Evolutionary conservation across 148 eudicot species (phyloP), one percentile per base, ranked within the genome.

Genomic region (Bassia scoparia): DNA sequence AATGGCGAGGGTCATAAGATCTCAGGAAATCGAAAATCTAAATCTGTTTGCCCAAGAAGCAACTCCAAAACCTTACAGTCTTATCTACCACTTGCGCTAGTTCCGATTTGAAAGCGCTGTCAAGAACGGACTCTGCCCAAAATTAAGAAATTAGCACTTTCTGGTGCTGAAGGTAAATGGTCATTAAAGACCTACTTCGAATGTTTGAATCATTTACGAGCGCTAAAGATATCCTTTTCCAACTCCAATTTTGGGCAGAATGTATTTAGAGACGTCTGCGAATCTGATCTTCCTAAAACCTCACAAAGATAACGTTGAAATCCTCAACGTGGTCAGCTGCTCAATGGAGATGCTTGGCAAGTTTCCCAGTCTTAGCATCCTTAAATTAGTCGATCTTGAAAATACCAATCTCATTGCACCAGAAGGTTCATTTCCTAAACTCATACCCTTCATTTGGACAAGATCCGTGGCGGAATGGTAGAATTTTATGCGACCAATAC

Each of bases 301-400:
- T 74, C 21, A 74, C 69, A 37, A 74, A 74, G 77, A 16, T 74
- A 58, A 74, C 77, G 3, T 26, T 66, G 62, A 74, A 74, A 49
- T 53, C 21, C 0, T 65, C 71, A 7, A 1, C 0, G 0, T 41
- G 41, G 71, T 16, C 17, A 37, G 15, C 20, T 3, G 23, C 2
- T 17, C 26, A 0, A 11, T 77, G 4, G 23, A 38, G 7, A 38
- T 63, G 60, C 74, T 77, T 26, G 70, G 69, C 9, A 53, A 50
- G 38, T 71, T 70, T 77, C 70, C 70, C 38, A 61, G 41, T 23
- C 74, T 77, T 26, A 50, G 50, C 12, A 62, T 77, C 35, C 79
- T 77, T 30, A 77, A 77, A 53, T n/a, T 77, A 10, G 1, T 29
- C 4, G 77, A 66, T 52, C 3, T 46, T 1, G 3, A 31, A 8